Conservation (phyloP, 176 grass and related monocot genomes). For the Cymbopogon citratus region DNA sequence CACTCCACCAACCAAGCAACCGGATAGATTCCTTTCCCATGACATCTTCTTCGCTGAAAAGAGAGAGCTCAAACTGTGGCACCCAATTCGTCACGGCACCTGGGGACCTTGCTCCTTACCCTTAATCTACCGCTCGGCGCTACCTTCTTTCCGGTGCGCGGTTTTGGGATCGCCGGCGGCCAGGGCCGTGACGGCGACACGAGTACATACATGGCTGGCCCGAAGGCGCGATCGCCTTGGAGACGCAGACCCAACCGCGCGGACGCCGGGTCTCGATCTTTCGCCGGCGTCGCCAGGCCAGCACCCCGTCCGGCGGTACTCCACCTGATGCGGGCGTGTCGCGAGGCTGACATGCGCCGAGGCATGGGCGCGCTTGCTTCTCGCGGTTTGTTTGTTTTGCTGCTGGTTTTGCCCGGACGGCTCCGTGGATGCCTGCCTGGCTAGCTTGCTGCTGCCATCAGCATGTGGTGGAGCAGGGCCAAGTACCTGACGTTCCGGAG, state of each 20-base stretch:
- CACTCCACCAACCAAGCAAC: neutral
- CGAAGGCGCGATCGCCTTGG: neutral
- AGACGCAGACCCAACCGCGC: neutral
- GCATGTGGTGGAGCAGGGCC: neutral
- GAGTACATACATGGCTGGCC: no score
- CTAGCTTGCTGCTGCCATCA: neutral
- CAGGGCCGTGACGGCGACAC: neutral
- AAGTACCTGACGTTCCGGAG: neutral
- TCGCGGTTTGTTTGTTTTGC: neutral
- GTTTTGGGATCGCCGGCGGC: slow-evolving; percentile 4
- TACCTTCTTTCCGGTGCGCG: neutral
- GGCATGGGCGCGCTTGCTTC: neutral
- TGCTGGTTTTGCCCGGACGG: neutral
- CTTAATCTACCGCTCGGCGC: slow-evolving; percentile 20
- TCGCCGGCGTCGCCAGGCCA: neutral
- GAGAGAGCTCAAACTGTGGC: neutral
- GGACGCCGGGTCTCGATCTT: neutral
- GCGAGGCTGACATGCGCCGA: neutral
- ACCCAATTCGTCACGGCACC: neutral
- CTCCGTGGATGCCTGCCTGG: neutral
- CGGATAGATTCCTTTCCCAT: neutral
- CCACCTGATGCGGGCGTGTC: neutral
- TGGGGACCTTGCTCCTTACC: neutral
- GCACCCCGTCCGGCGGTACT: neutral
- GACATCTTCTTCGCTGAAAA: neutral